Conservation (phyloP, 2,329 filamentous ascomycete species). For the Aspergillus felis region DNA sequence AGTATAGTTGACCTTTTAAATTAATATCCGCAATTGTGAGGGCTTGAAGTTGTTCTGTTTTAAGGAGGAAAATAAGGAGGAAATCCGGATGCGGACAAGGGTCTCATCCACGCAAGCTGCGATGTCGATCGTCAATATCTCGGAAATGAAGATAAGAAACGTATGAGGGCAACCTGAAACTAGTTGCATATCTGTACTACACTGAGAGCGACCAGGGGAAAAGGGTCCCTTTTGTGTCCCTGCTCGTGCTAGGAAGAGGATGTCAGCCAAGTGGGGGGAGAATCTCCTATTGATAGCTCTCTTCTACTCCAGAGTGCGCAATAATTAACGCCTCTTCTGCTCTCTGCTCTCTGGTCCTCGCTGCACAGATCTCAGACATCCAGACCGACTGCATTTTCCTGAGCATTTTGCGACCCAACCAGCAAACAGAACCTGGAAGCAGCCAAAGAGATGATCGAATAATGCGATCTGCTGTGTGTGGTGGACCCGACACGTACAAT, state of each 20-base stretch:
- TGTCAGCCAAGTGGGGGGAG: background rate
- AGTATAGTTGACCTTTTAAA: background rate
- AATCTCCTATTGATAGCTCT: background rate
- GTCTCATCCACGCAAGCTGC: constrained; percentile 21
- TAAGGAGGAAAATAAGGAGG: constrained; percentile 1
- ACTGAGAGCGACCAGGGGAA: background rate
- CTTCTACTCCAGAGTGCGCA: background rate
- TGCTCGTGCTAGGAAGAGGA: background rate
- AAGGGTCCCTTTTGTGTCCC: background rate
- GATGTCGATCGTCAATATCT: constrained; percentile 13
- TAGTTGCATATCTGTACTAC: background rate
- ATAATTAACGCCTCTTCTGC: background rate
- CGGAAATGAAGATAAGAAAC: background rate
- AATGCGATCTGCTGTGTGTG: background rate
- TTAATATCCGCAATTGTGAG: background rate
- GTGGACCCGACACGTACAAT: background rate
- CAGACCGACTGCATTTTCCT: background rate
- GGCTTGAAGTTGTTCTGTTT: background rate
- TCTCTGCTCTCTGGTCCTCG: background rate
- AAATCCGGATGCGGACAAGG: constrained; percentile 8
- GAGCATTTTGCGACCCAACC: background rate
- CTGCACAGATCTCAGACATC: background rate
- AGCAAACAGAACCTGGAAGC: background rate
- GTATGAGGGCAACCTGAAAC: background rate
- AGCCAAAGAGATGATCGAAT: background rate